These are phyloP conservation scores for Cladosporium sp. DNA, from an alignment of 2,329 filamentous ascomycete species.

Conservation along the genomic window DNA sequence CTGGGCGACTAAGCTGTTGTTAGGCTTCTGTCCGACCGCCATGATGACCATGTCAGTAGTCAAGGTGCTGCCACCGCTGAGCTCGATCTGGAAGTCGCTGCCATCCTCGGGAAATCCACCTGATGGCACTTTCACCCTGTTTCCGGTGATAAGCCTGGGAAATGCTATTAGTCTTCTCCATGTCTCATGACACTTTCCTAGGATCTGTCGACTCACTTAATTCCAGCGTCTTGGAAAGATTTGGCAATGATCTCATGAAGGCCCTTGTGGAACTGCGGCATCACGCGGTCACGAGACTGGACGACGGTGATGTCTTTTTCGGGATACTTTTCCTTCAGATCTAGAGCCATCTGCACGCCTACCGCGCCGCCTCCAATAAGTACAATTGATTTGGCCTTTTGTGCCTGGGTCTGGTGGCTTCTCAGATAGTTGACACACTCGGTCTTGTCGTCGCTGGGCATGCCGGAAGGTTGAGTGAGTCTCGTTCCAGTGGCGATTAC, in stretches of 20 bases:
- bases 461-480: not conserved
- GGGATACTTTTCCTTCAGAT: constrained; percentile 54
- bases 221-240: constrained; percentile 44
- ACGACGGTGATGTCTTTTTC: constrained; percentile 55
- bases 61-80: constrained; percentile 44
- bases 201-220: constrained; percentile 29
- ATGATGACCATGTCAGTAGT: constrained; percentile 54
- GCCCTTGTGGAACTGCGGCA: constrained; percentile 49
- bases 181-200: no score
- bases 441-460: not conserved
- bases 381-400: not conserved
- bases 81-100: constrained; percentile 32
- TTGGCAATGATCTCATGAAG: constrained; percentile 38
- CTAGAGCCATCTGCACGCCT: constrained; percentile 58
- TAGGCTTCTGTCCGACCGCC: constrained; percentile 57
- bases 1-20: constrained; percentile 50
- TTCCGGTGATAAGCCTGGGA: constrained; percentile 42
- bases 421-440: not conserved
- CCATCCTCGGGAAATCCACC: constrained; percentile 23
- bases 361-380: constrained; percentile 55
- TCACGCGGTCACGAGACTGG: constrained; percentile 52
- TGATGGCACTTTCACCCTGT: constrained; percentile 23
- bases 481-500: constrained; percentile 18
- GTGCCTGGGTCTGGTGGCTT: not conserved
- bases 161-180: not conserved